Base-by-base conservation (phyloP, 129 eudicot species). In the Gnaphalium uliginosum region DNA sequence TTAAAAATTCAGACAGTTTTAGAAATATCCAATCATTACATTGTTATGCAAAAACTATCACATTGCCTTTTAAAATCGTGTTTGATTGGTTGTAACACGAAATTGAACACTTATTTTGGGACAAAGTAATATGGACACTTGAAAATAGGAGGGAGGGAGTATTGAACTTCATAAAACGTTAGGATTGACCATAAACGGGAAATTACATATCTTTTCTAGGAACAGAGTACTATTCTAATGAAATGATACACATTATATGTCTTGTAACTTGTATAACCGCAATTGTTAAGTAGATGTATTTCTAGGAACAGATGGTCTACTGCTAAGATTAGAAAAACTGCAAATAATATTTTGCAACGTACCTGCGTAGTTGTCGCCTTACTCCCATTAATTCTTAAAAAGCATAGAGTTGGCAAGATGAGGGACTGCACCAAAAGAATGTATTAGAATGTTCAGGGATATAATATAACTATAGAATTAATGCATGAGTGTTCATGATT, bases 341-440 rank as follows among this genome's bases (percentile, higher is more conserved):
- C 18, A n/a, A 19, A 69, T n/a, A 7, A 24, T 39, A 72, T 30
- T 14, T 17, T 43, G 46, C 56, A 56, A 21, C 15, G 66, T 76
- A 92, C 98, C 90, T 92, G 98, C 5, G 78, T 87, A 14, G 66
- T 68, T n/a, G 98, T 79, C 15, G 98, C 91, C 60, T 84, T 92
- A 80, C 82, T 83, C 75, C 89, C 89, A 30, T 81, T 43, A 46
- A 90, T 89, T 79, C 57, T 89, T 73, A 90, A 63, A 79, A 84
- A 90, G 73, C 98, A 89, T 37, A 88, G 54, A 65, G 98, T 85
- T 63, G 98, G 98, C 68, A 93, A 66, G 76, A 93, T 82, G 51
- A 93, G 78, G 13, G 98, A 88, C 98, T 93, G 90, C 58, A 83
- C 26, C 77, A 6, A 9, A 73, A 73, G 5, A 57, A 24, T 66